A percentile compares a stretch with the other conserved stretches of the same genome.
These are phyloP conservation scores for Saturnispora quitensis DNA, from an alignment of 805 yeast genomes.

Conservation along the genomic window DNA sequence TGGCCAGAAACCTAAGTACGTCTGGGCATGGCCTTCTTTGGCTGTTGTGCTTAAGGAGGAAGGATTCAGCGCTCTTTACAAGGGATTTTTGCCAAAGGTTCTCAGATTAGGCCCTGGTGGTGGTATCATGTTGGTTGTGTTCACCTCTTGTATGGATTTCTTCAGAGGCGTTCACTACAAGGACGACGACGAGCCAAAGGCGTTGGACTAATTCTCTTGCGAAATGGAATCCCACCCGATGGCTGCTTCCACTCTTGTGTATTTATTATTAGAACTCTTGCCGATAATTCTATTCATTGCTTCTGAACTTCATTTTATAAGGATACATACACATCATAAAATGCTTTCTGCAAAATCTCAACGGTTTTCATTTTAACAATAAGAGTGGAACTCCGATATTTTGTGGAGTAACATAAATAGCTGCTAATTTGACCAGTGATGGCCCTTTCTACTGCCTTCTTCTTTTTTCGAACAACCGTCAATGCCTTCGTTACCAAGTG, in stretches of 20 bases:
- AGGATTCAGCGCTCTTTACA: constrained; percentile 85
- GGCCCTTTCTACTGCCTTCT: not conserved
- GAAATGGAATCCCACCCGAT: not conserved
- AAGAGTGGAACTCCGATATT: not conserved
- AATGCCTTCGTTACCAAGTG: not conserved
- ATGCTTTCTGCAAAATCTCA: not conserved
- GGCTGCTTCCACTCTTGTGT: not conserved
- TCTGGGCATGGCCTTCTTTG: constrained; percentile 84
- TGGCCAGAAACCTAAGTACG: constrained; percentile 79
- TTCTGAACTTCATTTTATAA: not conserved
- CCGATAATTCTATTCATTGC: not conserved
- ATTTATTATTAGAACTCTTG: not conserved
- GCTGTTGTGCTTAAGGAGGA: constrained; percentile 74
- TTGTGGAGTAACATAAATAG: not conserved
- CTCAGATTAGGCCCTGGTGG: constrained; percentile 99
- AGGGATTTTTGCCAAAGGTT: constrained; percentile 96
- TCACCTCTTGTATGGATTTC: constrained; percentile 89
- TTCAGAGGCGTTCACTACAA: constrained; percentile 52
- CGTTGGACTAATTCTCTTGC: not conserved
- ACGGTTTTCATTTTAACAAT: not conserved
- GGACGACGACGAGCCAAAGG: constrained; percentile 12
- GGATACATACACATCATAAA: too few relatives aligned
- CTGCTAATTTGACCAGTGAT: not conserved
- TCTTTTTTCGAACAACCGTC: not conserved
- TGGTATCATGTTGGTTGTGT: constrained; percentile 95